Base-by-base conservation (phyloP, 1,139 yeast species). In the Geotrichum candidum region DNA sequence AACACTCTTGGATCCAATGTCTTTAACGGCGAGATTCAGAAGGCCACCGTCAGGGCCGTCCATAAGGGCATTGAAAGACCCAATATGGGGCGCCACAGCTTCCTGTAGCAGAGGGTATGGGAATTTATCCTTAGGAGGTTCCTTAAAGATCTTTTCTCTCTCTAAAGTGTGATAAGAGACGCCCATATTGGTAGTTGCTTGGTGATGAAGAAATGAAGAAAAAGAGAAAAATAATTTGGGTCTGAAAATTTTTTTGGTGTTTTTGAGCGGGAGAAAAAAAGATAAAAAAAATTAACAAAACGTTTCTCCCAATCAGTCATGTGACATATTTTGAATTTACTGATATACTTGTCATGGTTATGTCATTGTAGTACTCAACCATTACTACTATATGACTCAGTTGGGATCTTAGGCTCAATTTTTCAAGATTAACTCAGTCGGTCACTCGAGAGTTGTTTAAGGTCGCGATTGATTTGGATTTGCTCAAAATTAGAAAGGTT, bases 21-120 rank as follows among this genome's bases (percentile, higher is more conserved):
- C 99, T 70, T 87, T 81, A 55, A 88, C 96, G 1, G 89, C 98
- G 60, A 87, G 77, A 73, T 92, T 91, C 65, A 94, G 80, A 54
- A 94, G 77, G 3, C 97, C 97, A 59, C 80, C 84, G 35, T 86
- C 84, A 13, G 77, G 74, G 31, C 96, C 97, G 64, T 89, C 96
- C 51, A 96, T 88, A 63, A 94, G 80, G 15, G 97, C 98, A 79
- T 94, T 88, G 80, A 94, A 94, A 1, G 99, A 94, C 10, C 96
- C 98, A 63, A 95, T 82, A 74, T 94, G 99, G 13, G 99, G 99
- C 63, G 85, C 84, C 51, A 94, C 95, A 13, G 99, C 98, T 65
- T 90, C 96, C 63, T 83, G 82, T 54, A 95, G 81, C 57, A 91
- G 77, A 7, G 97, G 97, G 70, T 78, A 94, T 1, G 90, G 90